These are phyloP conservation scores for Senecio squalidus DNA, from an alignment of 140 eudicot genomes.

Conservation along the genomic window DNA sequence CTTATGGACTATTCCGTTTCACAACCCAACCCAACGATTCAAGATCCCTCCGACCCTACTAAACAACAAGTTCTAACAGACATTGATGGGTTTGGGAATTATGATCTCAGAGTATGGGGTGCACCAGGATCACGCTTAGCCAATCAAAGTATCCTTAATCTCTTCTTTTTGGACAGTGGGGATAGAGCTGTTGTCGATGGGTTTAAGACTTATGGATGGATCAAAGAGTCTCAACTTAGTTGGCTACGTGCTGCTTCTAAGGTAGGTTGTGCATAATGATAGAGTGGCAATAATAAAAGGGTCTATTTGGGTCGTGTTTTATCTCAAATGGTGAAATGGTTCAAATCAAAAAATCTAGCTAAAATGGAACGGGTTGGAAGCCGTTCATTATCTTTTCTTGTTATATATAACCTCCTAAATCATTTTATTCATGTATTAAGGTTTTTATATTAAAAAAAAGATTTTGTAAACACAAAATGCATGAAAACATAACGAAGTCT, in stretches of 20 bases:
- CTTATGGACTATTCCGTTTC: slow-evolving; percentile 96
- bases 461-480: not conserved
- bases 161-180: slow-evolving; percentile 91
- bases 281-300: not conserved
- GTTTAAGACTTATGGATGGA: slow-evolving; percentile 82
- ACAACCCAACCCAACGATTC: slow-evolving; percentile 58
- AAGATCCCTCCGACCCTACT: slow-evolving; percentile 24
- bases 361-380: not conserved
- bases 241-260: slow-evolving; percentile 74
- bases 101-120: slow-evolving; percentile 71
- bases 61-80: slow-evolving; percentile 25
- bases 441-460: not conserved
- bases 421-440: not conserved
- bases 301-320: not conserved
- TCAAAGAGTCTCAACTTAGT: slow-evolving; percentile 79
- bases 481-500: not conserved
- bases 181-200: slow-evolving; percentile 80
- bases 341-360: not conserved
- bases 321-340: not conserved
- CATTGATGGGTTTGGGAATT: slow-evolving; percentile 91
- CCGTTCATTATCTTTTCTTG: not conserved
- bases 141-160: slow-evolving; percentile 65
- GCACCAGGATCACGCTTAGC: slow-evolving; percentile 68
- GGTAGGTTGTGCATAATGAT: slow-evolving; percentile 32
- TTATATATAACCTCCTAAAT: not conserved